Evolutionary conservation across 106 monocot species (phyloP).

Genomic region (Gastrodia elata): DNA sequence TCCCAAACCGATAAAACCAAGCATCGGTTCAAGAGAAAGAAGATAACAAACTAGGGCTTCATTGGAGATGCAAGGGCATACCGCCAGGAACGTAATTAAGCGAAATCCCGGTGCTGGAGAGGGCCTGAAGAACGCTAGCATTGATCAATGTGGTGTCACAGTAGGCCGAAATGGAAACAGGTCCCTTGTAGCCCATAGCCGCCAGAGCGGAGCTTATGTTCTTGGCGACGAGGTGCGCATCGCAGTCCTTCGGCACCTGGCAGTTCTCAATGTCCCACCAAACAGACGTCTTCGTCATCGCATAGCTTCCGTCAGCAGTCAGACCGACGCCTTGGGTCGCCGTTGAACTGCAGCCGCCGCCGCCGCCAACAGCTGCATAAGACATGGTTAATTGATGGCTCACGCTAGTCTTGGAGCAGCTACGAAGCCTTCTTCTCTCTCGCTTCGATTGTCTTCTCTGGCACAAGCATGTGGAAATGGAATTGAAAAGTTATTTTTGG

Average conservation of each 20-base stretch:
- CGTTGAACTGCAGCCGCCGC: constrained; percentile 15
- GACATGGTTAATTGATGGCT: background rate
- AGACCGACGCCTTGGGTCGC: background rate
- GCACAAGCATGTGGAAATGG: too few relatives aligned
- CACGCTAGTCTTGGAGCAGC: too few relatives aligned
- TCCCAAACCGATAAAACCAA: background rate
- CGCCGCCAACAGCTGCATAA: background rate
- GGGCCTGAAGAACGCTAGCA: constrained; percentile 31
- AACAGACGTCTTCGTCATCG: constrained; percentile 53
- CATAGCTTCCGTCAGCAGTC: constrained; percentile 28
- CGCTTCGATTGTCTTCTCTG: too few relatives aligned
- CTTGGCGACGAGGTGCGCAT: constrained; percentile 47
- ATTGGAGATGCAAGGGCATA: constrained; percentile 12
- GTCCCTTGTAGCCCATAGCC: constrained; percentile 35
- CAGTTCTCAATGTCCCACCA: constrained; percentile 94
- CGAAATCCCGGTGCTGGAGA: constrained; percentile 58
- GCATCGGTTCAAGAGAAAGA: background rate
- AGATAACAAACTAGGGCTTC: background rate
- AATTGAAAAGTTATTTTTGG: too few relatives aligned
- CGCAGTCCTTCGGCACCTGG: constrained; percentile 39
- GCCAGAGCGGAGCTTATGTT: constrained; percentile 58
- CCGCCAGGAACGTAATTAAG: constrained; percentile 77
- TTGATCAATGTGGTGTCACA: constrained; percentile 35
- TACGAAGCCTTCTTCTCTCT: too few relatives aligned
- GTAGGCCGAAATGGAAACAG: constrained; percentile 49